Base-by-base conservation (phyloP, 306 rosid genomes). In the Senna tora region DNA sequence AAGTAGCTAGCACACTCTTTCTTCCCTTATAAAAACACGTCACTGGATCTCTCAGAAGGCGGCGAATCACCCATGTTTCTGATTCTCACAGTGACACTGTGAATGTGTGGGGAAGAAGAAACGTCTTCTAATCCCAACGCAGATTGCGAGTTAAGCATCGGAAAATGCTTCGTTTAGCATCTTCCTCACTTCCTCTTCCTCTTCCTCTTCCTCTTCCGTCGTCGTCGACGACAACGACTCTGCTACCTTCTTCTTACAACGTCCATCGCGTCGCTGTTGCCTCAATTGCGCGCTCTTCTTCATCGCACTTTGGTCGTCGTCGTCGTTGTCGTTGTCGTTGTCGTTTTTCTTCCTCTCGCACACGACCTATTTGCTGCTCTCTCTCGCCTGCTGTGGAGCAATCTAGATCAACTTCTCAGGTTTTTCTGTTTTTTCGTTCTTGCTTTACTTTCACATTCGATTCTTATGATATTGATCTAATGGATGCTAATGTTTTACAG, bases 371-470 rank as follows among this genome's bases (percentile, higher is more conserved):
- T 66, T 77, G 63, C 58, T 85, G 84, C 78, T 87, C 81, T 46
- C 52, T 81, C 39, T 65, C 89, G 56, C 36, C 83, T 84, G 51
- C 88, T 0, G 25, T 65, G 9, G 57, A 77, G 0, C 76, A 81
- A 32, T 74, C 89, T 61, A 21, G 53, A 86, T 76, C 90, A 45
- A 25, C 55, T 64, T 83, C 87, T 66, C 91, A 87, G 98, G 97
- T 93, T 84, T 16, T 19, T 59, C 17, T 4, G 5, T 38, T 36
- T 17, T 61, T 4, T n/a, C 36, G 1, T 1, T 9, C 4, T 5
- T 20, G n/a, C 17, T 34, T 33, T 19, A 25, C 30, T 25, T 25
- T 62, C 10, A 19, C 16, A 19, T 36, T 0, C 38, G 9, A 61
- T 63, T 41, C 2, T 41, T 19, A 11, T 20, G 19, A 41, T 39